Evolutionary conservation across 1,284 basidiomycete species (phyloP).

Genomic region (Coniophora puteana): DNA sequence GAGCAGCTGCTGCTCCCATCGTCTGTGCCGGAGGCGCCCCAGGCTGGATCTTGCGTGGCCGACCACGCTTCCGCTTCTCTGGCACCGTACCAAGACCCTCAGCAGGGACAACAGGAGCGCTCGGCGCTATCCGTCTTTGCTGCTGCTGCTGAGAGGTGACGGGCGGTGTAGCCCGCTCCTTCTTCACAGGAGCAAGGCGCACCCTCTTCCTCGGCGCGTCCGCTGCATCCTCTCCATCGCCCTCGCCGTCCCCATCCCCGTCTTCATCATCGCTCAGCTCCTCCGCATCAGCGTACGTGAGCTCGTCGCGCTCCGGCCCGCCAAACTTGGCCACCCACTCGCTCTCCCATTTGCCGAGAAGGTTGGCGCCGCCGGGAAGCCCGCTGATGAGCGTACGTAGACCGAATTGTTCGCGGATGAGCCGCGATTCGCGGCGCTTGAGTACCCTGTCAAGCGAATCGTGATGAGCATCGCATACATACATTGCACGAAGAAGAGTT

Average conservation of each 20-base stretch:
- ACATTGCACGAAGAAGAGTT: background rate
- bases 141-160: too few species aligned
- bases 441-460: slow-evolving; percentile 45
- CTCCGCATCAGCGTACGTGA: slow-evolving; percentile 39
- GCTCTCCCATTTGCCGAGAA: slow-evolving; percentile 69
- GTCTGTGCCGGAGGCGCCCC: slow-evolving; percentile 24
- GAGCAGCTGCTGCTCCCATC: too few species aligned
- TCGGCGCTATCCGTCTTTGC: slow-evolving; percentile 42
- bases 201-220: slow-evolving; percentile 59
- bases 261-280: slow-evolving; percentile 53
- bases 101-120: slow-evolving; percentile 25
- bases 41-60: slow-evolving; percentile 55
- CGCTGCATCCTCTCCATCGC: slow-evolving; percentile 44
- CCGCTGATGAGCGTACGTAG: slow-evolving; percentile 62
- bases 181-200: slow-evolving; percentile 26
- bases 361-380: slow-evolving; percentile 66
- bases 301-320: slow-evolving; percentile 70
- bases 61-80: slow-evolving; percentile 79
- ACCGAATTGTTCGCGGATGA: slow-evolving; percentile 71
- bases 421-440: slow-evolving; percentile 66
- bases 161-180: too few species aligned
- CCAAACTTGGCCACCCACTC: slow-evolving; percentile 72
- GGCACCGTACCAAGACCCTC: slow-evolving; percentile 32
- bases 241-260: slow-evolving; percentile 51
- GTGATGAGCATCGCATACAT: slow-evolving; percentile 5